Conservation (phyloP, 352 stramenopile species). For the Phytophthora aleatoria region DNA sequence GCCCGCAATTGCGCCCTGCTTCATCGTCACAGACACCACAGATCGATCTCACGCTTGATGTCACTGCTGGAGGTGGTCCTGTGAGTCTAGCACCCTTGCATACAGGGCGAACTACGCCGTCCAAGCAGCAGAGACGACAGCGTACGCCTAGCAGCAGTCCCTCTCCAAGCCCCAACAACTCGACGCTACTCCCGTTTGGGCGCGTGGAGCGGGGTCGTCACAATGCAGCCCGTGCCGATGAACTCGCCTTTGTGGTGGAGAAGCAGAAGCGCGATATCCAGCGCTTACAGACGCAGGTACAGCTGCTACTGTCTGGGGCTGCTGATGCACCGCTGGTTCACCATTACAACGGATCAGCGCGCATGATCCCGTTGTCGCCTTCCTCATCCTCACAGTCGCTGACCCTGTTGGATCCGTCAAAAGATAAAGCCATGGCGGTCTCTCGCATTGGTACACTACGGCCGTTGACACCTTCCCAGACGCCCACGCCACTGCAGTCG, state of each 20-base stretch:
- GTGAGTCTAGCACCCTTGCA: slow-evolving; percentile 38
- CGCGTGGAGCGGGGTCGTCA: slow-evolving; percentile 41
- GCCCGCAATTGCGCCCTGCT: slow-evolving; percentile 34
- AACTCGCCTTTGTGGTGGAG: slow-evolving; percentile 51
- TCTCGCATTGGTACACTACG: slow-evolving; percentile 33
- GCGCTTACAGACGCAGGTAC: slow-evolving; percentile 66
- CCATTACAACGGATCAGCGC: slow-evolving; percentile 2
- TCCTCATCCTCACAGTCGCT: slow-evolving; percentile 15
- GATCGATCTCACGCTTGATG: slow-evolving; percentile 32
- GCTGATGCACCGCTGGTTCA: slow-evolving; percentile 22
- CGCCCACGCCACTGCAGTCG: slow-evolving; percentile 36
- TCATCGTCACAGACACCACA: slow-evolving; percentile 25
- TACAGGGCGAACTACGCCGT: slow-evolving; percentile 21
- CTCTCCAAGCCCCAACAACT: slow-evolving; percentile 26
- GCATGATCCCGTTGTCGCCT: slow-evolving; percentile 15
- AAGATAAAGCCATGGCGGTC: slow-evolving; percentile 12
- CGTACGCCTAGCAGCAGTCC: slow-evolving; percentile 20
- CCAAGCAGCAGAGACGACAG: slow-evolving; percentile 35
- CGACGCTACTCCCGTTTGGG: slow-evolving; percentile 48
- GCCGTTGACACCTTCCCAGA: slow-evolving; percentile 22
- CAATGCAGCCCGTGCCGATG: slow-evolving; percentile 35
- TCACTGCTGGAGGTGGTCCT: slow-evolving; percentile 5
- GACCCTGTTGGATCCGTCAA: slow-evolving; percentile 2
- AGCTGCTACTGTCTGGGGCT: slow-evolving; percentile 58
- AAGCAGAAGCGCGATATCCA: slow-evolving; percentile 77